Conservation (phyloP, 345 rosid species). For the Draba incana region DNA sequence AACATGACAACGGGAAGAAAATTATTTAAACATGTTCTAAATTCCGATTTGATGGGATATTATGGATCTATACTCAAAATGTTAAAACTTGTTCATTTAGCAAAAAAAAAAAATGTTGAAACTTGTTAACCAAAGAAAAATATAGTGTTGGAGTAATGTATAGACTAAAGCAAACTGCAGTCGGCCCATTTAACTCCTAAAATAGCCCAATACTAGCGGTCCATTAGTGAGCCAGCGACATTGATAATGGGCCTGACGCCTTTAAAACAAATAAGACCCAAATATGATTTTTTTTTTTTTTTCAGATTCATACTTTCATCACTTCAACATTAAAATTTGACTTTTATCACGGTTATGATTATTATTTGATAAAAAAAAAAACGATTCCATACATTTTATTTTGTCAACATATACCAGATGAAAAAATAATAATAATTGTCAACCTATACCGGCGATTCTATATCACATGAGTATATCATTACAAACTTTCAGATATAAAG, state of each 20-base stretch:
- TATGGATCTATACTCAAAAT: too few species aligned
- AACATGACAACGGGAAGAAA: too few species aligned
- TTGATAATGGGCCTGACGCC: slow-evolving; percentile 17
- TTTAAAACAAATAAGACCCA: not conserved
- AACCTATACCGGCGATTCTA: slow-evolving; percentile 1
- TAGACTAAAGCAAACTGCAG: not conserved
- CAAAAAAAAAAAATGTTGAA: too few species aligned
- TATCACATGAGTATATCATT: not conserved
- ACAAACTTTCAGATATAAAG: too few species aligned
- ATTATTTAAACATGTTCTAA: too few species aligned
- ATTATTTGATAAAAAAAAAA: not conserved
- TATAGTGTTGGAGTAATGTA: not conserved
- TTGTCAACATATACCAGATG: slow-evolving; percentile 1
- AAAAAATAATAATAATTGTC: not conserved
- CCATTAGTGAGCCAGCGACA: slow-evolving; percentile 7
- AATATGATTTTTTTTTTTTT: not conserved
- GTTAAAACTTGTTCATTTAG: too few species aligned
- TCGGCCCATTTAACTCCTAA: not conserved
- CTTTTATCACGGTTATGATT: not conserved
- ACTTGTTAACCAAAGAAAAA: not conserved
- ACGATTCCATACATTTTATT: not conserved
- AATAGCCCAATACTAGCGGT: slow-evolving; percentile 5
- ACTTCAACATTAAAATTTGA: not conserved
- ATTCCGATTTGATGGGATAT: too few species aligned
- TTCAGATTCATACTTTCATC: not conserved